phyloP scores from a whole-genome alignment of 495 filamentous ascomycete genomes.

The Lasiosphaeris hirsuta region DNA sequence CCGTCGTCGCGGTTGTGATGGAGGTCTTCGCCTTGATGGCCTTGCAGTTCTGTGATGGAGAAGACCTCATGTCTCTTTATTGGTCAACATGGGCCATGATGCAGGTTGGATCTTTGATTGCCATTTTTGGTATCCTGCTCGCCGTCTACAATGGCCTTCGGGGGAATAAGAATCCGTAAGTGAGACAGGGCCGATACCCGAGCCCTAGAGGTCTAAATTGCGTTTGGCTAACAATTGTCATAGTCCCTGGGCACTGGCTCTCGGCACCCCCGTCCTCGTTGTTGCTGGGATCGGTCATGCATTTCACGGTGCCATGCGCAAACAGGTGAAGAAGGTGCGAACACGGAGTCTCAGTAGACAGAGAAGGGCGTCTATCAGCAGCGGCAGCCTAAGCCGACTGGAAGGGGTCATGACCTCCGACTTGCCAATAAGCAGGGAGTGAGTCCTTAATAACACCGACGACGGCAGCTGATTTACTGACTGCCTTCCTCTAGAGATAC shows the following conservation, averaged over 20 bases:
- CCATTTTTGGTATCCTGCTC: slow-evolving; percentile 44
- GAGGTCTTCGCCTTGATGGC: slow-evolving; percentile 42
- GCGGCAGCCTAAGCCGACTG: slow-evolving; percentile 8
- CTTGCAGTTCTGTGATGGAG: slow-evolving; percentile 47
- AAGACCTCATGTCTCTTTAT: slow-evolving; percentile 47
- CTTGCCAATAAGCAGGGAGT: slow-evolving; percentile 32
- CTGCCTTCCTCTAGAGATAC: slow-evolving; percentile 17
- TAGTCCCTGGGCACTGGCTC: slow-evolving; percentile 44
- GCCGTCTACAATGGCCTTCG: slow-evolving; percentile 38
- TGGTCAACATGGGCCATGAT: slow-evolving; percentile 49
- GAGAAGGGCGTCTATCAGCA: slow-evolving; percentile 15
- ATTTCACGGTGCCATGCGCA: slow-evolving; percentile 33
- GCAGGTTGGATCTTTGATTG: slow-evolving; percentile 46
- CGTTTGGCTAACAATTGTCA: not conserved
- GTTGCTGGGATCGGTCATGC: slow-evolving; percentile 43
- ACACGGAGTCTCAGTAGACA: slow-evolving; percentile 12
- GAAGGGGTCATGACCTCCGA: slow-evolving; percentile 16
- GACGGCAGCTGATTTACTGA: slow-evolving; percentile 2
- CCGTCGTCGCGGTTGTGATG: slow-evolving; percentile 36
- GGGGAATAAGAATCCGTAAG: slow-evolving; percentile 40
- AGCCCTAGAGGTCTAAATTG: not conserved
- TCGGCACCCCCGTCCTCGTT: slow-evolving; percentile 50
- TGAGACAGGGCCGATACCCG: not conserved
- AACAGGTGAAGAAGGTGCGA: slow-evolving; percentile 23
- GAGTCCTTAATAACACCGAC: slow-evolving; percentile 9